phyloP scores from a whole-genome alignment of 2,329 filamentous ascomycete species.

The Fusarium ambrosium region DNA sequence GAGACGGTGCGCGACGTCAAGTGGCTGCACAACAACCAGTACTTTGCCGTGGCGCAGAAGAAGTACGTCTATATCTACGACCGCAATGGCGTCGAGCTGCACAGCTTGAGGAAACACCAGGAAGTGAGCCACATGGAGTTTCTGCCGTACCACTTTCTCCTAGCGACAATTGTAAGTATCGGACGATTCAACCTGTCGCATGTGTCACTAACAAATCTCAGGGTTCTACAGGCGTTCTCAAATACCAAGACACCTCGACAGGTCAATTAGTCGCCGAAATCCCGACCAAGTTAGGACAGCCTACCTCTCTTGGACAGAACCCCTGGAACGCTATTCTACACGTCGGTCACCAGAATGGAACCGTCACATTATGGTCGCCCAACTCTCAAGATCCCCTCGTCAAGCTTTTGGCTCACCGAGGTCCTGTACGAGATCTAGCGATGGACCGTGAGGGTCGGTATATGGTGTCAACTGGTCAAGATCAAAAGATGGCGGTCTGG shows the following conservation, averaged over 20 bases:
- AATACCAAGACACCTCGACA: slow-evolving; percentile 96
- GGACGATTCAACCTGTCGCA: rapidly evolving
- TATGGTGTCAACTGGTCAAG: slow-evolving; percentile 94
- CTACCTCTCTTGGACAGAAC: slow-evolving; percentile 88
- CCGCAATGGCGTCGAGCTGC: slow-evolving; percentile 88
- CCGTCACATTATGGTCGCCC: slow-evolving; percentile 95
- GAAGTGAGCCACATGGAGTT: slow-evolving; percentile 97
- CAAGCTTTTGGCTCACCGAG: slow-evolving; percentile 89
- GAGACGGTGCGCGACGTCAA: slow-evolving; percentile 91
- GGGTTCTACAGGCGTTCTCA: slow-evolving; percentile 86
- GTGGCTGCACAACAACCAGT: slow-evolving; percentile 95
- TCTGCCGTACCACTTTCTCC: slow-evolving; percentile 93
- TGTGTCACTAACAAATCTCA: slow-evolving; percentile 48
- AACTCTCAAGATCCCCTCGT: slow-evolving; percentile 89
- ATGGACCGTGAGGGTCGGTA: slow-evolving; percentile 92
- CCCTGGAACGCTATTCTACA: slow-evolving; percentile 93
- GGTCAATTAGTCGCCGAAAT: slow-evolving; percentile 90
- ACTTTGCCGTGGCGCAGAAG: slow-evolving; percentile 96
- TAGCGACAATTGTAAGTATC: slow-evolving; percentile 81
- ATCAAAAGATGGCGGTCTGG: slow-evolving; percentile 94
- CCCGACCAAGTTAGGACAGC: slow-evolving; percentile 85
- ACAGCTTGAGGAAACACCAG: slow-evolving; percentile 89
- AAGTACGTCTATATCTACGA: slow-evolving; percentile 98
- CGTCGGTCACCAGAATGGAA: slow-evolving; percentile 93
- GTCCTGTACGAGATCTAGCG: slow-evolving; percentile 87